Evolutionary conservation across 1,139 yeast genomes (phyloP).

Genomic region (Debaryomyces nepalensis): DNA sequence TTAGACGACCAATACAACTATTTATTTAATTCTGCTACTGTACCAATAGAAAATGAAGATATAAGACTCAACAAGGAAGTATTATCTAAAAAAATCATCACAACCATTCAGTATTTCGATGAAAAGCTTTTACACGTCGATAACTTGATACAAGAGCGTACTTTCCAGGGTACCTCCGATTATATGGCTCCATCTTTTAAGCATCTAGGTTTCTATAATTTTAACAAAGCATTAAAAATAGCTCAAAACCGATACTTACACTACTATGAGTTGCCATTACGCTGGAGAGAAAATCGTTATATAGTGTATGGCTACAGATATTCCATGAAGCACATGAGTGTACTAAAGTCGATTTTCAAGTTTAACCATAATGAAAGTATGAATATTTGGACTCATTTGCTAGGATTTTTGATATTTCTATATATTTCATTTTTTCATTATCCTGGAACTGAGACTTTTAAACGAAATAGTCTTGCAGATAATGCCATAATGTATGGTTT

Average conservation of each 20-base stretch:
- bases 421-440: slow-evolving; percentile 63
- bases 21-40: slow-evolving; percentile 34
- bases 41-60: slow-evolving; percentile 18
- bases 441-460: slow-evolving; percentile 57
- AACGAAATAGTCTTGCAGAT: slow-evolving; percentile 48
- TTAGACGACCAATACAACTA: slow-evolving; percentile 61
- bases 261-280: slow-evolving; percentile 85
- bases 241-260: slow-evolving; percentile 65
- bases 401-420: slow-evolving; percentile 65
- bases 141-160: slow-evolving; percentile 45
- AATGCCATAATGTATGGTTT: slow-evolving; percentile 64
- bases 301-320: slow-evolving; percentile 87
- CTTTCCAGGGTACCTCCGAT: slow-evolving; percentile 36
- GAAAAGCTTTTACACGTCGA: slow-evolving; percentile 59
- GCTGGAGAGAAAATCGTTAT: slow-evolving; percentile 92
- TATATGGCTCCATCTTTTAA: slow-evolving; percentile 38
- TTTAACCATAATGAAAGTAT: slow-evolving; percentile 84
- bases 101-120: slow-evolving; percentile 60
- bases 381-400: slow-evolving; percentile 91
- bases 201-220: slow-evolving; percentile 57
- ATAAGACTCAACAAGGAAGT: slow-evolving; percentile 34
- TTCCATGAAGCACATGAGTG: slow-evolving; percentile 63
- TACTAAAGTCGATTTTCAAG: slow-evolving; percentile 58
- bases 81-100: slow-evolving; percentile 49
- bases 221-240: slow-evolving; percentile 58